Conservation (phyloP, 768 basidiomycete genomes). For the Tremella fuciformis region DNA sequence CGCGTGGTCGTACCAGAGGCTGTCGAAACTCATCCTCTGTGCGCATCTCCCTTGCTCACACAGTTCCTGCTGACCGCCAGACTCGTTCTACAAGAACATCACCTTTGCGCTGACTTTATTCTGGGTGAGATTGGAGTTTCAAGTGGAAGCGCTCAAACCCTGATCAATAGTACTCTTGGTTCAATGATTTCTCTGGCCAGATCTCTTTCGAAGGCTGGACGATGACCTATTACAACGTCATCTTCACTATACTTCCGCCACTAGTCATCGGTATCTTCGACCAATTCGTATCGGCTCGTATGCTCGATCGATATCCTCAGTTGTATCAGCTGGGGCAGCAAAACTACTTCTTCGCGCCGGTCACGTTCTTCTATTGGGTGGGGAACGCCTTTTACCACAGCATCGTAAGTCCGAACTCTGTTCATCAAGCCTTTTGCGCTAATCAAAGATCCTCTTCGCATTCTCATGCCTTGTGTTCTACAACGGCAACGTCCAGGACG, state of each 20-base stretch:
- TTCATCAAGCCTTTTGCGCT: not conserved
- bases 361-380: slow-evolving; percentile 53
- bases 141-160: slow-evolving; percentile 14
- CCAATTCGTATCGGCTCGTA: slow-evolving; percentile 94
- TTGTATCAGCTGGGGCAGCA: slow-evolving; percentile 89
- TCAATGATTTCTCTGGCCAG: slow-evolving; percentile 99
- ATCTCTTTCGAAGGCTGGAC: slow-evolving; percentile 99
- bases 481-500: slow-evolving; percentile 78
- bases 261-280: slow-evolving; percentile 97
- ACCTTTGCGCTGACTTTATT: slow-evolving; percentile 97
- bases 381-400: slow-evolving; percentile 53
- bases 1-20: slow-evolving; percentile 93
- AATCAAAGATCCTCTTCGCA: slow-evolving; percentile 69
- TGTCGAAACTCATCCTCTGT: slow-evolving; percentile 96
- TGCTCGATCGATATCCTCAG: slow-evolving; percentile 95
- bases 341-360: slow-evolving; percentile 67
- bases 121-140: slow-evolving; percentile 63
- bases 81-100: slow-evolving; percentile 99
- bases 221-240: slow-evolving; percentile 89
- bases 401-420: slow-evolving; percentile 36
- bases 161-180: slow-evolving; percentile 80
- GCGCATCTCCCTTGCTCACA: slow-evolving; percentile 48
- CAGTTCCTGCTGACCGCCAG: slow-evolving; percentile 54
- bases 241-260: slow-evolving; percentile 93
- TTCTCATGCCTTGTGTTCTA: slow-evolving; percentile 89